phyloP scores from a whole-genome alignment of 2,329 filamentous ascomycete species.

The Neofusicoccum cordaticola region DNA sequence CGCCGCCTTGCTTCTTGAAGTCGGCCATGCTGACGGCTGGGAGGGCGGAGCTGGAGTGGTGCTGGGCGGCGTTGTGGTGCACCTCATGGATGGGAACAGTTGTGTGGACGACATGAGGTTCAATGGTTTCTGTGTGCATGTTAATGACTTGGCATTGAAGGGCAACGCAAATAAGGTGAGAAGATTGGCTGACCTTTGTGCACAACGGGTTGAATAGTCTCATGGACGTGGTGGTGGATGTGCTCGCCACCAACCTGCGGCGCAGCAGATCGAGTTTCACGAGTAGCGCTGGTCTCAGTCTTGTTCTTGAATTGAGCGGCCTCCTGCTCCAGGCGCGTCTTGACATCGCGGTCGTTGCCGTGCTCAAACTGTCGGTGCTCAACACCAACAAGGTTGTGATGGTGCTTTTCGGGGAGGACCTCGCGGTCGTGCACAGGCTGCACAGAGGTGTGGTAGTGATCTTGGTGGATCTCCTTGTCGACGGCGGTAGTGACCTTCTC shows the following conservation, averaged over 20 bases:
- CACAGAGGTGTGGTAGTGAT: constrained; percentile 68
- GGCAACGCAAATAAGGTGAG: constrained; percentile 1
- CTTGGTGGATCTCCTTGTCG: constrained; percentile 68
- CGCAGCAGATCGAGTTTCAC: constrained; percentile 48
- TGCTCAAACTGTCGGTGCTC: constrained; percentile 63
- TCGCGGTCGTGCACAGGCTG: constrained; percentile 61
- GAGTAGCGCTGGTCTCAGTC: constrained; percentile 45
- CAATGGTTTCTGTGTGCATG: constrained; percentile 52
- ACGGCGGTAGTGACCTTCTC: constrained; percentile 62
- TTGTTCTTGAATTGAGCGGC: constrained; percentile 54
- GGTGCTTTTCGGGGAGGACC: constrained; percentile 60
- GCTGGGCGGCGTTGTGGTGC: constrained; percentile 64
- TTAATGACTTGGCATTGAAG: not conserved
- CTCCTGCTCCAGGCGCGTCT: constrained; percentile 32
- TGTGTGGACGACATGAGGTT: constrained; percentile 67
- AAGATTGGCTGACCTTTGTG: constrained; percentile 47
- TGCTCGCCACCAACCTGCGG: constrained; percentile 59
- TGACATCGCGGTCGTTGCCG: constrained; percentile 51
- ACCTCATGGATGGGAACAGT: constrained; percentile 70
- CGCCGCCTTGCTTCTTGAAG: constrained; percentile 57
- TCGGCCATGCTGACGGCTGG: constrained; percentile 64
- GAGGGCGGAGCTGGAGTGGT: constrained; percentile 63
- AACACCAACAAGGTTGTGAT: constrained; percentile 56
- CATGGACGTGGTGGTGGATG: constrained; percentile 64
- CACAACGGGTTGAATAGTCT: constrained; percentile 68